phyloP scores from a whole-genome alignment of 768 basidiomycete species.

The Boletus speciosus region DNA sequence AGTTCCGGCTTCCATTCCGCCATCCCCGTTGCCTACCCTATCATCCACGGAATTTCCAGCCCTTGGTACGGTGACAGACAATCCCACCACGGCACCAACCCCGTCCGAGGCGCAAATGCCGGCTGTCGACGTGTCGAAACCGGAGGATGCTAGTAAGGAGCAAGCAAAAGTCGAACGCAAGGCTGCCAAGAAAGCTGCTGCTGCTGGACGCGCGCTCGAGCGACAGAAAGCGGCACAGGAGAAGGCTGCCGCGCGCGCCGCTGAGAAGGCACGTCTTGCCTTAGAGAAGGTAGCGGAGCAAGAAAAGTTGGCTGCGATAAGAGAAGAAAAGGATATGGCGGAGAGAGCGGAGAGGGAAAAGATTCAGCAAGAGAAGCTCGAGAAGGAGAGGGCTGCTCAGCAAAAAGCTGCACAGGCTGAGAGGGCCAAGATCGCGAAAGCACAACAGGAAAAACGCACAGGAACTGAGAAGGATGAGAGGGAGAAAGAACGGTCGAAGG shows the following conservation, averaged over 20 bases:
- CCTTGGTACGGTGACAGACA: slow-evolving; percentile 32
- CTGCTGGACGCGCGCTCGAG: slow-evolving; percentile 60
- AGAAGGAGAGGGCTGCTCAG: slow-evolving; percentile 33
- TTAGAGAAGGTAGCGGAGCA: slow-evolving; percentile 56
- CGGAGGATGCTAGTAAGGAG: slow-evolving; percentile 38
- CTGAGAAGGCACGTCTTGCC: slow-evolving; percentile 51
- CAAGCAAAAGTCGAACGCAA: slow-evolving; percentile 60
- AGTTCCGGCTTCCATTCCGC: slow-evolving; percentile 35
- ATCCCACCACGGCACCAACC: slow-evolving; percentile 1
- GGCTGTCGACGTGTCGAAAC: slow-evolving; percentile 21
- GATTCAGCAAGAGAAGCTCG: slow-evolving; percentile 37
- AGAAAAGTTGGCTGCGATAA: slow-evolving; percentile 41
- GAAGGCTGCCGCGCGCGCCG: slow-evolving; percentile 49
- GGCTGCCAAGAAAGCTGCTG: slow-evolving; percentile 61
- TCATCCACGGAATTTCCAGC: slow-evolving; percentile 79
- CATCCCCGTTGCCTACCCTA: slow-evolving; percentile 46
- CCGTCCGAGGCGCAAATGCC: slow-evolving; percentile 23
- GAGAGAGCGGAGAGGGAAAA: slow-evolving; percentile 35
- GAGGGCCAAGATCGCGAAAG: slow-evolving; percentile 34
- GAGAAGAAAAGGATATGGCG: slow-evolving; percentile 38
- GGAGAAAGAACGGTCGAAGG: slow-evolving; percentile 30
- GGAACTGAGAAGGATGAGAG: slow-evolving; percentile 30
- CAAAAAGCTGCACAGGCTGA: slow-evolving; percentile 36
- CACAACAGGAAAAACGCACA: slow-evolving; percentile 30
- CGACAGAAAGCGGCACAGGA: slow-evolving; percentile 54